These are phyloP conservation scores for Heterobasidion irregulare DNA, from an alignment of 1,284 basidiomycete species.

Conservation along the genomic window DNA sequence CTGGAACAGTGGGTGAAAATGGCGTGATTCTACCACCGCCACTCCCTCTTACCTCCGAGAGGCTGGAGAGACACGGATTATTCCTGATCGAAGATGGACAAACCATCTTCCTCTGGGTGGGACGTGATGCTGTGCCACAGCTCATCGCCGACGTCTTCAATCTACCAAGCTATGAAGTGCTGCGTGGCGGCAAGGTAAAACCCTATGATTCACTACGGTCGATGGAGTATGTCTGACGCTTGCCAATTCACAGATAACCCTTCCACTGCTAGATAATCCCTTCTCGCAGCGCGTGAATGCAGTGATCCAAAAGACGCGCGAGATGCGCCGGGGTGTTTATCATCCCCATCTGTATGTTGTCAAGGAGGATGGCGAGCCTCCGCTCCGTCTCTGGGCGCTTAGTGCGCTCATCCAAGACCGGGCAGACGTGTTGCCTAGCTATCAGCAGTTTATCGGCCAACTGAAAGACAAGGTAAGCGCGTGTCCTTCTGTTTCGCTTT, in stretches of 20 bases:
- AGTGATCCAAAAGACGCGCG: constrained; percentile 87
- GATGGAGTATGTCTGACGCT: not conserved
- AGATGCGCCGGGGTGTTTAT: constrained; percentile 86
- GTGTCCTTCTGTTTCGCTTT: not conserved
- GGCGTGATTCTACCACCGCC: constrained; percentile 80
- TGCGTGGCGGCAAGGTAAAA: constrained; percentile 87
- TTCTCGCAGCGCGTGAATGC: constrained; percentile 94
- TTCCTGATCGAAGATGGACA: constrained; percentile 98
- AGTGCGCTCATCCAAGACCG: constrained; percentile 94
- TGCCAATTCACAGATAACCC: constrained; percentile 53
- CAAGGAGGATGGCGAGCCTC: constrained; percentile 96
- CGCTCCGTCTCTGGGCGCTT: constrained; percentile 90
- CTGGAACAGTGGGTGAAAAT: constrained; percentile 73
- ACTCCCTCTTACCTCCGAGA: constrained; percentile 90
- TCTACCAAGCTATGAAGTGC: constrained; percentile 78
- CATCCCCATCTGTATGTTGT: constrained; percentile 95
- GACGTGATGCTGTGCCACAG: constrained; percentile 93
- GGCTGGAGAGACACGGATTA: constrained; percentile 90
- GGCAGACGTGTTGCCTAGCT: constrained; percentile 90
- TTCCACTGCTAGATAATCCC: constrained; percentile 84
- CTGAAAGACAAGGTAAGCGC: constrained; percentile 67
- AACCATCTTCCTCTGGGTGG: constrained; percentile 97
- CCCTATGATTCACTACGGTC: not conserved
- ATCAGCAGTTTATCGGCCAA: constrained; percentile 84
- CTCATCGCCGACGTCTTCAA: constrained; percentile 94